A percentile compares a stretch with the other conserved stretches of the same genome.
Conservation (phyloP, 2,329 filamentous ascomycete species). For the Neoarthrinium moseri region DNA sequence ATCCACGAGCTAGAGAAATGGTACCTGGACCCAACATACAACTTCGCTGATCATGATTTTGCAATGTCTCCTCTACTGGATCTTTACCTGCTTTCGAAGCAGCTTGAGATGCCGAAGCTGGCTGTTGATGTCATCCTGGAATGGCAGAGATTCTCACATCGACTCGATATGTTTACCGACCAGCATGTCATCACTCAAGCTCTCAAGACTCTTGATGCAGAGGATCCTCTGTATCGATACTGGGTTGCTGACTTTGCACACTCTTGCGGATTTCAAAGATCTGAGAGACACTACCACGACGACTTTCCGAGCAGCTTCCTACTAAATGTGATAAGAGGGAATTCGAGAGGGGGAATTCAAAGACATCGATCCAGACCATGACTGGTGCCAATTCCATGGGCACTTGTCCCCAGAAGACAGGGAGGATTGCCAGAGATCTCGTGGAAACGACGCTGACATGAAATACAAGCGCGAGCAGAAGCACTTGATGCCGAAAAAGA, state of each 20-base stretch:
- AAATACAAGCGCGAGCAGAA: not conserved
- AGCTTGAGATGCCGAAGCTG: not conserved
- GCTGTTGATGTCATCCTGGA: not conserved
- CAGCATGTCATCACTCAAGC: not conserved
- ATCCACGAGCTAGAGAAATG: too few species aligned
- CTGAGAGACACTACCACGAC: not conserved
- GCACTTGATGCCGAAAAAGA: not conserved
- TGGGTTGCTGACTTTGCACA: not conserved
- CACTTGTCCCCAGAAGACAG: not conserved
- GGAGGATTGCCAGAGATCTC: not conserved
- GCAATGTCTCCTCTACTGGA: not conserved
- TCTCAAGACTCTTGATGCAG: not conserved
- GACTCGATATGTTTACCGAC: too few species aligned
- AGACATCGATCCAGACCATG: not conserved
- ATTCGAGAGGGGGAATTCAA: too few species aligned
- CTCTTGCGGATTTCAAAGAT: not conserved
- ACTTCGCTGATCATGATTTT: not conserved
- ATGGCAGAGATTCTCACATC: not conserved
- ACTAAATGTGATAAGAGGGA: not conserved
- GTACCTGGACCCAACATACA: too few species aligned
- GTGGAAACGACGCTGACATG: not conserved
- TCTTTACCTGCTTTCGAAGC: not conserved
- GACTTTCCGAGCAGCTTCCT: not conserved
- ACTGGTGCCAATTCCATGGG: constrained; percentile 3
- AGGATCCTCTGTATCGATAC: not conserved